These are phyloP conservation scores for Moniliella sp. DNA, from an alignment of 1,284 basidiomycete genomes.

Conservation along the genomic window DNA sequence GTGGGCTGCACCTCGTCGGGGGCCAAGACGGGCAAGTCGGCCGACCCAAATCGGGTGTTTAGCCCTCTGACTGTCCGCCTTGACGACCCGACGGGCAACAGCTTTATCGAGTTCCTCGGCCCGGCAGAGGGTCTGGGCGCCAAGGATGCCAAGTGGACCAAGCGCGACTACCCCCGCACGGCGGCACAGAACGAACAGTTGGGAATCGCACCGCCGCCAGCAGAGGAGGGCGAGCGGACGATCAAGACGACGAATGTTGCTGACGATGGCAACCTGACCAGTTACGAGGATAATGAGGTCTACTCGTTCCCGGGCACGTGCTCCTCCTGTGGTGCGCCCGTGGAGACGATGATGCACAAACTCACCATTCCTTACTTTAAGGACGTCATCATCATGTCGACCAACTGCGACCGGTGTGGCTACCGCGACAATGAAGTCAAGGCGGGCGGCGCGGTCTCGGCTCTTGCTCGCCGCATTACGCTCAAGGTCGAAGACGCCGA, in stretches of 20 bases:
- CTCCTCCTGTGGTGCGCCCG: conserved; percentile 61
- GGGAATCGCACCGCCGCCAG: conserved; percentile 41
- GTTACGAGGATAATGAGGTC: conserved; percentile 53
- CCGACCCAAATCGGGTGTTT: conserved; percentile 40
- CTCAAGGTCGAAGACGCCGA: conserved; percentile 79
- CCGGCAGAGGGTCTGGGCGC: conserved; percentile 36
- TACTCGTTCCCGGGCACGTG: conserved; percentile 71
- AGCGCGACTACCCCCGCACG: conserved; percentile 64
- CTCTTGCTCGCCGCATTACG: conserved; percentile 62
- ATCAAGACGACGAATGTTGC: not conserved
- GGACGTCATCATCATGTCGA: conserved; percentile 96
- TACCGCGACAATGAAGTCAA: conserved; percentile 97
- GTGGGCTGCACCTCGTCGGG: too few species aligned
- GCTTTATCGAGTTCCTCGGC: conserved; percentile 42
- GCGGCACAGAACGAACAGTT: conserved; percentile 61
- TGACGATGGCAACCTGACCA: conserved; percentile 16
- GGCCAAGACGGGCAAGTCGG: too few species aligned
- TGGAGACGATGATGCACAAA: conserved; percentile 83
- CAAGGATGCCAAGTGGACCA: conserved; percentile 72
- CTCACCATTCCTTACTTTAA: conserved; percentile 96
- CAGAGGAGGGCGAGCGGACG: not conserved
- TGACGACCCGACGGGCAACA: conserved; percentile 85
- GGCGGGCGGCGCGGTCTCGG: conserved; percentile 67
- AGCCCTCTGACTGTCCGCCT: conserved; percentile 59
- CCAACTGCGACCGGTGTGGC: conserved; percentile 79